Percentiles rank a stretch among this genome's conserved stretches.
Evolutionary conservation across 805 yeast genomes (phyloP).

Genomic region (Saccharomyces paradoxus): DNA sequence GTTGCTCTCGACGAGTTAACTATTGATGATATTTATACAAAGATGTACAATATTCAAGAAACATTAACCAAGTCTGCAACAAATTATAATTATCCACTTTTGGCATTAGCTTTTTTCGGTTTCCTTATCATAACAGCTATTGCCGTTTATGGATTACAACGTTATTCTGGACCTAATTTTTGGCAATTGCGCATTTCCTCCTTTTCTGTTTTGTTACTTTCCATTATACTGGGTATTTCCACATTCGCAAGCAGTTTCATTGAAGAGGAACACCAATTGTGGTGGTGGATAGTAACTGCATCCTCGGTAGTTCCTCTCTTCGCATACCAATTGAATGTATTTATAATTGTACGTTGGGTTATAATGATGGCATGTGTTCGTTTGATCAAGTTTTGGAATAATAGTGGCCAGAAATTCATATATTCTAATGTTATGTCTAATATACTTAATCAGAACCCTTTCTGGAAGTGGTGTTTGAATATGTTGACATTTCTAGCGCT

Average conservation of each 20-base stretch:
- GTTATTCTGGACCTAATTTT: background rate
- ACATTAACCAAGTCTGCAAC: conserved; percentile 55
- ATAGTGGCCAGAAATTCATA: conserved; percentile 77
- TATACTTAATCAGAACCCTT: conserved; percentile 31
- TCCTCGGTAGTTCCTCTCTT: conserved; percentile 8
- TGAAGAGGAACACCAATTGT: conserved; percentile 92
- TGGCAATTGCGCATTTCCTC: conserved; percentile 8
- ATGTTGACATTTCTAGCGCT: conserved; percentile 29
- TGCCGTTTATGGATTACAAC: background rate
- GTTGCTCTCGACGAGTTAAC: conserved; percentile 1
- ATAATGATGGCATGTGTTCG: conserved; percentile 37
- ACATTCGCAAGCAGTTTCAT: conserved; percentile 83
- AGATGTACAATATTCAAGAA: conserved; percentile 42
- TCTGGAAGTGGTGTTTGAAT: conserved; percentile 42
- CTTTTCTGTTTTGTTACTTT: conserved; percentile 17
- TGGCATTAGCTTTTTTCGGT: conserved; percentile 29
- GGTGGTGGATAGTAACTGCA: conserved; percentile 73
- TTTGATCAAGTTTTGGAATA: conserved; percentile 72
- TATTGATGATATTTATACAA: conserved; percentile 23
- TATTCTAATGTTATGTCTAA: conserved; percentile 43
- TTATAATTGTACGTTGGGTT: conserved; percentile 7
- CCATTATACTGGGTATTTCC: conserved; percentile 40
- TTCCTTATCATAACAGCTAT: conserved; percentile 13
- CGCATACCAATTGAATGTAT: conserved; percentile 4
- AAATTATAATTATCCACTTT: conserved; percentile 53